Evolutionary conservation across 192 early-diverging fungal species (phyloP).

Genomic region (Kappamyces sp.): DNA sequence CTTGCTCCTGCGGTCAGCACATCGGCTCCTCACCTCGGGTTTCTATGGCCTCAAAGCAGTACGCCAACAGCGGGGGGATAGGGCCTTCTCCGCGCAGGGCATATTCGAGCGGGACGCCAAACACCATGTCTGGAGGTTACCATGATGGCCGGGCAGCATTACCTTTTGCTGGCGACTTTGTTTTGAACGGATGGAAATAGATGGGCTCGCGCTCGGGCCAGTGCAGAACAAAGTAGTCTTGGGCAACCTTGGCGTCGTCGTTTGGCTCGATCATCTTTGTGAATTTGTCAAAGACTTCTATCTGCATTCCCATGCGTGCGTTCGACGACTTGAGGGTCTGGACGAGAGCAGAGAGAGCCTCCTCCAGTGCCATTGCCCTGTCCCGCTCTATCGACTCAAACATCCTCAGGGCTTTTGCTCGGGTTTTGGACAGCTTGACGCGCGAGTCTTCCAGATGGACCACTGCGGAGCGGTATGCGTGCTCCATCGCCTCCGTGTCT

Average conservation of each 20-base stretch:
- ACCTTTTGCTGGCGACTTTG: conserved; percentile 18
- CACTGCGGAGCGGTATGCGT: conserved; percentile 9
- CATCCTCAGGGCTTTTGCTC: neutral
- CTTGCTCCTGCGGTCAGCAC: conserved; percentile 17
- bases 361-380: too few relatives aligned
- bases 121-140: conserved; percentile 28
- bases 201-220: conserved; percentile 20
- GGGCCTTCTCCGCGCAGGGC: neutral
- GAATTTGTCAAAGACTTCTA: neutral
- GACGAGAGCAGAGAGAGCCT: too few relatives aligned
- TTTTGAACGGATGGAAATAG: conserved; percentile 22
- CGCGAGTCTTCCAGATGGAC: conserved; percentile 8
- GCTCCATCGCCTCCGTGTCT: conserved; percentile 12
- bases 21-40: conserved; percentile 17
- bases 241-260: conserved; percentile 1
- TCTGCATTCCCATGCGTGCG: conserved; percentile 1
- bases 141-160: neutral
- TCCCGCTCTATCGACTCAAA: too few relatives aligned
- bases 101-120: conserved; percentile 28
- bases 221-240: conserved; percentile 1
- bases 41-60: conserved; percentile 30
- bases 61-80: conserved; percentile 21
- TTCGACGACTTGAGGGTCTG: too few relatives aligned
- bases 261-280: conserved; percentile 12
- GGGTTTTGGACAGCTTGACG: neutral